phyloP scores from a whole-genome alignment of 257 asterid genomes.

The Asclepias syriaca region DNA sequence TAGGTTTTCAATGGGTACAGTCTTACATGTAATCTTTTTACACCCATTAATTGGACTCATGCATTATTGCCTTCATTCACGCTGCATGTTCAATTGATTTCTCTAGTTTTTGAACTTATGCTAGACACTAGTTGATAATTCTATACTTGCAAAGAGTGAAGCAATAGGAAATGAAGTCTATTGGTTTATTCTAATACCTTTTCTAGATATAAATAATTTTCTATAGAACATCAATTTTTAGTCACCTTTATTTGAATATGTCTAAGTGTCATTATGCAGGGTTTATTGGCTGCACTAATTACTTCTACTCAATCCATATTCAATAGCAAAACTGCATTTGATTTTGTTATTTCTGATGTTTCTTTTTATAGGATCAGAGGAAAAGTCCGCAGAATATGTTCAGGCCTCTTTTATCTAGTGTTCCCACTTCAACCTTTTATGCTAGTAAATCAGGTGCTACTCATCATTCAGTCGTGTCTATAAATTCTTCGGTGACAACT shows the following conservation, averaged over 20 bases:
- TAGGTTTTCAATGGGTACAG: not conserved
- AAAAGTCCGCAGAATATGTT: conserved; percentile 91
- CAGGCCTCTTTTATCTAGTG: conserved; percentile 92
- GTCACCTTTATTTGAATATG: not conserved
- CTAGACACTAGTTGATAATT: not conserved
- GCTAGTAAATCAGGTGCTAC: conserved; percentile 56
- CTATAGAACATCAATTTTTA: not conserved
- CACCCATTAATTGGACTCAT: not conserved
- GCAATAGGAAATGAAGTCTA: not conserved
- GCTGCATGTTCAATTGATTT: not conserved
- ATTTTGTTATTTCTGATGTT: conserved; percentile 3
- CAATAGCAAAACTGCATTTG: not conserved
- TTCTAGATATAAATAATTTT: not conserved
- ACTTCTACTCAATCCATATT: not conserved
- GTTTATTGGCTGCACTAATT: not conserved
- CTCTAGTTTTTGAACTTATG: not conserved
- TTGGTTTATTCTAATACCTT: not conserved
- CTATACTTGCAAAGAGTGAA: not conserved
- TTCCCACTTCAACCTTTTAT: conserved; percentile 82
- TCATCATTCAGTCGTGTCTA: conserved; percentile 52
- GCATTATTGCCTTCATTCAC: not conserved
- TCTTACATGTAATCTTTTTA: not conserved
- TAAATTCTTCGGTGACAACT: conserved; percentile 77
- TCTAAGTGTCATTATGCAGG: not conserved
- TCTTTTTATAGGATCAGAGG: conserved; percentile 54